phyloP scores from a whole-genome alignment of 2,329 filamentous ascomycete genomes.

The Penicillium aurantiogriseum region DNA sequence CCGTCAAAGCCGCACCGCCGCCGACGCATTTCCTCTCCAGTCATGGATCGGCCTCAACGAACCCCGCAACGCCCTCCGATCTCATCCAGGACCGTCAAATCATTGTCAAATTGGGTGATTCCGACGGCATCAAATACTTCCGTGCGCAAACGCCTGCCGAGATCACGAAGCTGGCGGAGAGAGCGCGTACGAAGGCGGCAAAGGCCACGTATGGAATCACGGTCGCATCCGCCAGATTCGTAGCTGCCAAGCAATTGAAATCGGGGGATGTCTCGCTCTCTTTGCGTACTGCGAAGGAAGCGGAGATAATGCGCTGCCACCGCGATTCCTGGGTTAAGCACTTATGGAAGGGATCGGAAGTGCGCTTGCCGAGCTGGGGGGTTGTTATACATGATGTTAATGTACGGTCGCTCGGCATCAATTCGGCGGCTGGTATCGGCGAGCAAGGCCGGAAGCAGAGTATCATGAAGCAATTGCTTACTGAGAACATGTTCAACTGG shows the following conservation, averaged over 20 bases:
- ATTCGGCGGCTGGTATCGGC: background rate
- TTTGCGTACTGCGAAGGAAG: background rate
- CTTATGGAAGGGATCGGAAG: background rate
- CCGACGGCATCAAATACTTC: background rate
- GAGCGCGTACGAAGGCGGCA: background rate
- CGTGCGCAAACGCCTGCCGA: background rate
- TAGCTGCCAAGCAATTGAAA: background rate
- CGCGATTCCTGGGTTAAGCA: background rate
- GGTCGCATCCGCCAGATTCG: too few species aligned
- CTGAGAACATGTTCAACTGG: background rate
- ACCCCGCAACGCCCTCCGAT: background rate
- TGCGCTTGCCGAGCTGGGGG: background rate
- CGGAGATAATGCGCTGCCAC: background rate
- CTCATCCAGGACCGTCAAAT: background rate
- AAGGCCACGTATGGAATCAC: too few species aligned
- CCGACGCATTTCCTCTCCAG: background rate
- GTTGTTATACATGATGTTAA: background rate
- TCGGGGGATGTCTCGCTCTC: background rate
- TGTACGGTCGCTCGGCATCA: background rate
- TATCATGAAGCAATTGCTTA: background rate
- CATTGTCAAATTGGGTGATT: background rate
- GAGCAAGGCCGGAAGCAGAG: background rate
- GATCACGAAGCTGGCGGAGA: background rate
- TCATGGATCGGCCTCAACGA: accelerated
- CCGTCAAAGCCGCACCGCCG: background rate